phyloP scores from a whole-genome alignment of 2,329 filamentous ascomycete species.

The Penicillium sp. region DNA sequence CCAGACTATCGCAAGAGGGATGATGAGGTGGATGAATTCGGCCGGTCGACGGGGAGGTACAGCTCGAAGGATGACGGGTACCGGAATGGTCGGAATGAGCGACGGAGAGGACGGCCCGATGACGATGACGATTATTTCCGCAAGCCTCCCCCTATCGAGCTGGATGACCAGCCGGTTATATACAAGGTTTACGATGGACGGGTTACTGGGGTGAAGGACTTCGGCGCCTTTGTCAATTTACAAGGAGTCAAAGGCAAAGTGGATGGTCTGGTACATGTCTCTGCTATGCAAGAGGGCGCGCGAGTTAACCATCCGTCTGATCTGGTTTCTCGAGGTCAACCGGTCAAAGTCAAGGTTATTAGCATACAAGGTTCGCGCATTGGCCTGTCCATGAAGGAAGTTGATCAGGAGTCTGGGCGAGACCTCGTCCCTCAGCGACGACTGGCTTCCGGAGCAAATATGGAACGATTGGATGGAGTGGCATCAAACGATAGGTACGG shows the following conservation, averaged over 20 bases:
- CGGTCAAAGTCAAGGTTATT: conserved; percentile 89
- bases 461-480: conserved; percentile 73
- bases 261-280: conserved; percentile 92
- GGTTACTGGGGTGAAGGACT: conserved; percentile 92
- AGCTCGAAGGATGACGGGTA: conserved; percentile 43
- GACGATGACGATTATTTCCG: conserved; percentile 64
- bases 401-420: conserved; percentile 85
- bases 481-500: conserved; percentile 61
- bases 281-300: conserved; percentile 80
- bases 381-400: conserved; percentile 95
- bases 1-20: conserved; percentile 47
- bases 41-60: conserved; percentile 51
- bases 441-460: conserved; percentile 88
- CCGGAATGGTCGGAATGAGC: conserved; percentile 51
- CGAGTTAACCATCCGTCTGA: conserved; percentile 93
- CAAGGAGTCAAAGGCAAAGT: conserved; percentile 84
- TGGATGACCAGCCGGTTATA: conserved; percentile 80
- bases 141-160: conserved; percentile 69
- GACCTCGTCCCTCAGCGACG: conserved; percentile 79
- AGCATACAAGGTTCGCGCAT: conserved; percentile 83
- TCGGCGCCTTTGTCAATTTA: conserved; percentile 94
- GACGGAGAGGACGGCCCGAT: conserved; percentile 39
- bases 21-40: conserved; percentile 64
- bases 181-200: conserved; percentile 89
- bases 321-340: conserved; percentile 76